These are phyloP conservation scores for Hypoxylon sp. DNA, from an alignment of 2,329 filamentous ascomycete genomes.

Conservation along the genomic window DNA sequence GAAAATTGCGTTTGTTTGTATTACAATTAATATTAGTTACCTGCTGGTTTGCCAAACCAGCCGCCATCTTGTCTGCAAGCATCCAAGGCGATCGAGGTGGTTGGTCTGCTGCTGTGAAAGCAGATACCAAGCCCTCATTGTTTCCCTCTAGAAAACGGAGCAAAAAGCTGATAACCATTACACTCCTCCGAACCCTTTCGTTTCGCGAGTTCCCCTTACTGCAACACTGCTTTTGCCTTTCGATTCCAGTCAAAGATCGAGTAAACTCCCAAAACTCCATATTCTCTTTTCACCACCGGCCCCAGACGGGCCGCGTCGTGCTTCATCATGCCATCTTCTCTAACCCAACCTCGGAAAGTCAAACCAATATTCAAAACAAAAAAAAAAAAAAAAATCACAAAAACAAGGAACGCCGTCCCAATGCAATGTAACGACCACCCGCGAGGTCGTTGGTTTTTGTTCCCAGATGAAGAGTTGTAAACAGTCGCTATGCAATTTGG, in stretches of 20 bases:
- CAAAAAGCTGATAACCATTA: slow-evolving; percentile 37
- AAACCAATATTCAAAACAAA: slow-evolving; percentile 26
- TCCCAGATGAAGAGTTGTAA: slow-evolving; percentile 46
- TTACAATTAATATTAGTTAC: slow-evolving; percentile 44
- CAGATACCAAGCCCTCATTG: slow-evolving; percentile 35
- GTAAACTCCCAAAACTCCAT: slow-evolving; percentile 37
- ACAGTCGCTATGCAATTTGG: slow-evolving; percentile 66
- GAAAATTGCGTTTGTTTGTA: slow-evolving; percentile 35
- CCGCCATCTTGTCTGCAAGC: slow-evolving; percentile 26
- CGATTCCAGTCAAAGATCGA: slow-evolving; percentile 20
- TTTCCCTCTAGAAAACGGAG: slow-evolving; percentile 33
- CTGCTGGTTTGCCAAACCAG: slow-evolving; percentile 34
- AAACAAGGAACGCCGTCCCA: slow-evolving; percentile 44
- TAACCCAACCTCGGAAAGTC: slow-evolving; percentile 5
- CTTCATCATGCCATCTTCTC: slow-evolving; percentile 16
- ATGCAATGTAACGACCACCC: slow-evolving; percentile 46
- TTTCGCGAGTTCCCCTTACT: slow-evolving; percentile 11
- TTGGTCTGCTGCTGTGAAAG: slow-evolving; percentile 18
- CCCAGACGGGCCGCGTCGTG: slow-evolving; percentile 16
- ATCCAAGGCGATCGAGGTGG: slow-evolving; percentile 19
- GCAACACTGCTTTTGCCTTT: slow-evolving; percentile 15
- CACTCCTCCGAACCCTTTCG: slow-evolving; percentile 24
- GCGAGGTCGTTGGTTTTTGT: slow-evolving; percentile 41
- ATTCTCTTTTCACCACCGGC: slow-evolving; percentile 27
- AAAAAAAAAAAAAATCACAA: slow-evolving; percentile 34